Evolutionary conservation across 306 rosid genomes (phyloP).

Genomic region (Morella rubra): DNA sequence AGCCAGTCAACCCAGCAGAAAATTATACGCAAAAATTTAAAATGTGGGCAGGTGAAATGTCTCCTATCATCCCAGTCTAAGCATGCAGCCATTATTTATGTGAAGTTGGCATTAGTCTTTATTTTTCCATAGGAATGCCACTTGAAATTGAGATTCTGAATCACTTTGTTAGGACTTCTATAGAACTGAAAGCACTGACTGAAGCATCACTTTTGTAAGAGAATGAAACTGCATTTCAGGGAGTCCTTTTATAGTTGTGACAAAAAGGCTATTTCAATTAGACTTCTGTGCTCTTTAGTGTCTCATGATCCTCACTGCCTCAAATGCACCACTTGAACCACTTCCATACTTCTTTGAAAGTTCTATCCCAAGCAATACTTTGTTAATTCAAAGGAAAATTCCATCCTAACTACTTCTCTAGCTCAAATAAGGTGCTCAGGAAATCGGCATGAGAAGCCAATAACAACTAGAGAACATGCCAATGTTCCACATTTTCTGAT

Average conservation of each 20-base stretch:
- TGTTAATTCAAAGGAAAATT: background rate
- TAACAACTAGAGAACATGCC: background rate
- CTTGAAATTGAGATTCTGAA: background rate
- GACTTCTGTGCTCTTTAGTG: too few species aligned
- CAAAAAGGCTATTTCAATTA: background rate
- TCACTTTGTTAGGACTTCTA: background rate
- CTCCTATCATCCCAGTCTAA: background rate
- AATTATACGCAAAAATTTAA: background rate
- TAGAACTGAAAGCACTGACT: background rate
- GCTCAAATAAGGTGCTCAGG: slow-evolving; percentile 1
- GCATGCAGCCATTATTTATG: background rate
- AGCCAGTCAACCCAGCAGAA: background rate
- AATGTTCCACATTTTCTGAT: slow-evolving; percentile 17
- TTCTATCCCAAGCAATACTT: background rate
- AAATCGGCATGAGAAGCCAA: background rate
- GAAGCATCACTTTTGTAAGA: background rate
- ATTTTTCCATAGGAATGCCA: background rate
- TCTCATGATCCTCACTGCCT: background rate
- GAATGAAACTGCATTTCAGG: background rate
- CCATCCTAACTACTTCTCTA: background rate
- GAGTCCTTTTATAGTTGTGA: background rate
- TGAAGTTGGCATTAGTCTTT: background rate
- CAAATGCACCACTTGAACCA: background rate
- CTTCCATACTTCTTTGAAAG: background rate
- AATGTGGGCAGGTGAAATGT: background rate